Evolutionary conservation across 2,329 filamentous ascomycete genomes (phyloP).

Genomic region (Penicillium decumbens): DNA sequence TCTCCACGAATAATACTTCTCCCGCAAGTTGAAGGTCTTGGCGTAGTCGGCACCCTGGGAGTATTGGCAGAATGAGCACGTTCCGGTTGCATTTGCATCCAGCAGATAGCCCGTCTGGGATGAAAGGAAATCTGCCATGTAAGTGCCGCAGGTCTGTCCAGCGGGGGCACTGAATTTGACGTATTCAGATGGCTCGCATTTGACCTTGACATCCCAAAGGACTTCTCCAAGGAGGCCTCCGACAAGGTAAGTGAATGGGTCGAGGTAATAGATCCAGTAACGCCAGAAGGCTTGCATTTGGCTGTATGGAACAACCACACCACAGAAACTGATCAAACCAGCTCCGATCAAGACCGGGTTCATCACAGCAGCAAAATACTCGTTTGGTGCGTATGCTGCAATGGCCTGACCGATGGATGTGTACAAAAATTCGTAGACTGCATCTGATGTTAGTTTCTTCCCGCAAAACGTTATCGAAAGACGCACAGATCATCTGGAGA

Average conservation of each 20-base stretch:
- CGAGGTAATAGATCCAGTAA: constrained; percentile 44
- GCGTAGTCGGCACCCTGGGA: constrained; percentile 33
- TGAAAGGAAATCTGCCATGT: constrained; percentile 32
- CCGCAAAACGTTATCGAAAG: neutral
- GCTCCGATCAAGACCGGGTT: constrained; percentile 54
- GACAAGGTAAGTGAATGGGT: constrained; percentile 44
- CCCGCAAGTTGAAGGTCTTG: constrained; percentile 31
- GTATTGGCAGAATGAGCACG: constrained; percentile 33
- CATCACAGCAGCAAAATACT: constrained; percentile 55
- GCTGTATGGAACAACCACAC: constrained; percentile 38
- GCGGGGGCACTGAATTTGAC: constrained; percentile 26
- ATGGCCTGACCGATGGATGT: constrained; percentile 46
- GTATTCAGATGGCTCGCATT: constrained; percentile 33
- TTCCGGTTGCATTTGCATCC: constrained; percentile 25
- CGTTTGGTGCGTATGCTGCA: constrained; percentile 60
- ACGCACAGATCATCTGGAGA: constrained; percentile 39
- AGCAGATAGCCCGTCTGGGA: constrained; percentile 29
- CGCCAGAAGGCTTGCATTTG: constrained; percentile 41
- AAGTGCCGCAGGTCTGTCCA: constrained; percentile 33
- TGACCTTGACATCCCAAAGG: constrained; percentile 39
- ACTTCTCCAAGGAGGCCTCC: constrained; percentile 37
- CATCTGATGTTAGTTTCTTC: neutral
- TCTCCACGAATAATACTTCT: constrained; percentile 37
- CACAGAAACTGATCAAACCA: constrained; percentile 39
- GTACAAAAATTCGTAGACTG: constrained; percentile 44